Evolutionary conservation across 1,284 basidiomycete genomes (phyloP).

Genomic region (Cryptococcus maquisensis): DNA sequence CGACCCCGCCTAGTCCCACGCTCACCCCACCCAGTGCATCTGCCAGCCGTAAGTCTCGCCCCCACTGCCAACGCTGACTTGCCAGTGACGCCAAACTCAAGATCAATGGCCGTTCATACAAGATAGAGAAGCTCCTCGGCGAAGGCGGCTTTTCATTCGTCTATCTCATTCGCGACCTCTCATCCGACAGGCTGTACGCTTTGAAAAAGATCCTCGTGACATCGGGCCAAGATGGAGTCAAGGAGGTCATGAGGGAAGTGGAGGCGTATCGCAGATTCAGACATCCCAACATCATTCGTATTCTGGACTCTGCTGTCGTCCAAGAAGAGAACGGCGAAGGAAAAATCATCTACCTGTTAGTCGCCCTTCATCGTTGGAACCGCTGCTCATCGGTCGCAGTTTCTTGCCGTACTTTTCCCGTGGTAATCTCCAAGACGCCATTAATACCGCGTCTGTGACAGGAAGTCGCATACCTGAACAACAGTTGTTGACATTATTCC

Average conservation of each 20-base stretch:
- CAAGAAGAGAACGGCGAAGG: slow-evolving; percentile 77
- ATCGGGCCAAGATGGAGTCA: slow-evolving; percentile 56
- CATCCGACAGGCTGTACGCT: slow-evolving; percentile 72
- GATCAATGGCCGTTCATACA: slow-evolving; percentile 88
- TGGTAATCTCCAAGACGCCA: slow-evolving; percentile 92
- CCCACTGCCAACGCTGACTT: not conserved
- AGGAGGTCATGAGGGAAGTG: slow-evolving; percentile 74
- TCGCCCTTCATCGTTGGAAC: not conserved
- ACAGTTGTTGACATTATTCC: slow-evolving; percentile 83
- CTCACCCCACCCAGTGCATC: slow-evolving; percentile 35
- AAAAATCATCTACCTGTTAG: slow-evolving; percentile 79
- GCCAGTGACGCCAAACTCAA: slow-evolving; percentile 62
- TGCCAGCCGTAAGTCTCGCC: slow-evolving; percentile 44
- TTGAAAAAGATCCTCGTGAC: slow-evolving; percentile 91
- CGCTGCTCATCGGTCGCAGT: slow-evolving; percentile 8
- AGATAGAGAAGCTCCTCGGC: slow-evolving; percentile 81
- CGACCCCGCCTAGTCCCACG: not conserved
- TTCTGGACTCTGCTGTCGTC: slow-evolving; percentile 78
- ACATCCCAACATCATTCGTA: slow-evolving; percentile 56
- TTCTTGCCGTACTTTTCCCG: slow-evolving; percentile 49
- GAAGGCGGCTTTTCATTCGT: slow-evolving; percentile 96
- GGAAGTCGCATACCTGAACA: slow-evolving; percentile 79
- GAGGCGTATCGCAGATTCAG: slow-evolving; percentile 87
- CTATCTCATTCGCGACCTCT: slow-evolving; percentile 73
- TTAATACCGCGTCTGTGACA: slow-evolving; percentile 80